phyloP scores from a whole-genome alignment of 2,329 filamentous ascomycete species.

The Arachnopeziza araneosa region DNA sequence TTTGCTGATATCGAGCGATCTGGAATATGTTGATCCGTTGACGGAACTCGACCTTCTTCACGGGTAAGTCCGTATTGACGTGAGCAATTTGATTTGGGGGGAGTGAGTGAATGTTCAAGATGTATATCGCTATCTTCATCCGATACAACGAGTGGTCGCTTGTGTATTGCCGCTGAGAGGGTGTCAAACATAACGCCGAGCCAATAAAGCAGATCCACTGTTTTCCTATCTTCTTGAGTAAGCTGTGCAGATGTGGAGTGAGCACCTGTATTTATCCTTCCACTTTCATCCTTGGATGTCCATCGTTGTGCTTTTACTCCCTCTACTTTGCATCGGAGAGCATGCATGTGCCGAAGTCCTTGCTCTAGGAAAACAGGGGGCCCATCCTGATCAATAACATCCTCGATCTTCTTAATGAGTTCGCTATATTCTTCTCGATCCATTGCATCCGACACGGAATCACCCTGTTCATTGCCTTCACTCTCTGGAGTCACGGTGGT shows the following conservation, averaged over 20 bases:
- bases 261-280: too few relatives aligned
- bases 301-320: too few relatives aligned
- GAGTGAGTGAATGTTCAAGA: background rate
- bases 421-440: too few relatives aligned
- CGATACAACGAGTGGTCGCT: constrained; percentile 38
- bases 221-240: constrained; percentile 36
- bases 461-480: too few relatives aligned
- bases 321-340: too few relatives aligned
- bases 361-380: constrained; percentile 9
- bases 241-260: constrained; percentile 19
- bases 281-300: too few relatives aligned
- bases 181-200: constrained; percentile 55
- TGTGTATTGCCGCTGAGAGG: constrained; percentile 47
- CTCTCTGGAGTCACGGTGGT: too few relatives aligned
- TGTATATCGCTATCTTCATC: constrained; percentile 39
- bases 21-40: background rate
- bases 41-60: too few relatives aligned
- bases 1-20: background rate
- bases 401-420: constrained; percentile 3
- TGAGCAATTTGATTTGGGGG: too few relatives aligned
- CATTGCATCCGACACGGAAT: too few relatives aligned
- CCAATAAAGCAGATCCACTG: constrained; percentile 51
- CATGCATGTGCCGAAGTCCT: constrained; percentile 7
- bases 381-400: constrained; percentile 7
- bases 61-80: too few relatives aligned